Base-by-base conservation (phyloP, 768 basidiomycete genomes). In the Phallus indusiatus region DNA sequence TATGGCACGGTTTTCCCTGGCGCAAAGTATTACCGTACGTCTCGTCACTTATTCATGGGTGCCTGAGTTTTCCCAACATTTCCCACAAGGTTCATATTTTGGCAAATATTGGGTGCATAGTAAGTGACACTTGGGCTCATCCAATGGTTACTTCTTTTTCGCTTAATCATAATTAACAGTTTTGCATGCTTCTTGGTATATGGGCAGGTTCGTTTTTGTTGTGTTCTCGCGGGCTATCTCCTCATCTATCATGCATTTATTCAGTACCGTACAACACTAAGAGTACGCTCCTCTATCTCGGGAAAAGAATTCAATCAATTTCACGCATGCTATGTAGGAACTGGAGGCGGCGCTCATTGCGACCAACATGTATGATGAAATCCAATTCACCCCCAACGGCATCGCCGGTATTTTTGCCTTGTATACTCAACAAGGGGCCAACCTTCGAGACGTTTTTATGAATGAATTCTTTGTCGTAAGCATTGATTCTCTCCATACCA, bases 391-490 rank as follows among this genome's bases (percentile, higher is more conserved):
- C 11, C 66, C 67, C 12, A 12, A 47, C 9, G 75, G 76, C 0
- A 70, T 72, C 0, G 75, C 67, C 10, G 82, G 82, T 6, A 79
- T 79, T 60, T 81, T 83, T 56, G 81, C 66, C 17, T 65, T 81
- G 37, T 83, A 82, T 65, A 69, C 75, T 3, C 37, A 60, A 22
- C 75, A 78, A 16, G 76, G 76, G 5, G 70, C 75, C 52, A 74
- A 71, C n/a, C 68, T 81, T 18, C 73, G 75, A 28, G 70, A 73
- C 48, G 73, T 70, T 10, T 78, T 82, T 66, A 62, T 82, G 64
- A 83, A 80, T 63, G 81, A 83, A 67, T 82, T 82, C 63, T 73
- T 84, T 37, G 70, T 70, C 55, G 82, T 84, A 64, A 56, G 78
- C 47, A 17, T 11, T 68, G 14, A 17, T 16, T 35, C 20, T 18